Evolutionary conservation across 805 yeast species (phyloP).

Genomic region (Saccharomycopsis sp.): DNA sequence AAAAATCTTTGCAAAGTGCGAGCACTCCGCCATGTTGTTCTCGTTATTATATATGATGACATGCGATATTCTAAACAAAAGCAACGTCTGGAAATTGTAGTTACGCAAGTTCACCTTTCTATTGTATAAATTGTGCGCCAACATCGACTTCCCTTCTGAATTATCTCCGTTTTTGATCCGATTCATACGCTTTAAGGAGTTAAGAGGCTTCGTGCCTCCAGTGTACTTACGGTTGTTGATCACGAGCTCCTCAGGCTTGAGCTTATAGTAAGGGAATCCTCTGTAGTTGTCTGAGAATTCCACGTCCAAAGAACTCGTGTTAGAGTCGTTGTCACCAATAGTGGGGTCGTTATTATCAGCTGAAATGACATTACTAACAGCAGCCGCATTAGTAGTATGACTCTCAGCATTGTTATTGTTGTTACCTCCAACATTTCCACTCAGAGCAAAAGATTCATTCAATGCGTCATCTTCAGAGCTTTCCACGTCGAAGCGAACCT

Average conservation of each 20-base stretch:
- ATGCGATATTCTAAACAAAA: constrained; percentile 19
- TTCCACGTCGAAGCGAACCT: constrained; percentile 17
- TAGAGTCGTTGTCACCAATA: constrained; percentile 3
- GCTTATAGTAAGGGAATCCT: constrained; percentile 13
- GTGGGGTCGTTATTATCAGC: neutral
- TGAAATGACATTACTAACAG: neutral
- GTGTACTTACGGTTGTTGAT: constrained; percentile 13
- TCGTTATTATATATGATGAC: constrained; percentile 20
- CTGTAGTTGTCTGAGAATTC: constrained; percentile 9
- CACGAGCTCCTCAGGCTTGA: constrained; percentile 11
- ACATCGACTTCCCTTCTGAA: constrained; percentile 13
- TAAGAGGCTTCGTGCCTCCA: constrained; percentile 16
- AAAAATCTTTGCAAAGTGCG: constrained; percentile 20
- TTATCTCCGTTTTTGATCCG: constrained; percentile 16
- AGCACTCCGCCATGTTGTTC: constrained; percentile 12
- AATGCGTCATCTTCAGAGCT: neutral
- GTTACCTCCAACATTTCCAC: neutral
- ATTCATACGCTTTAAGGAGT: constrained; percentile 17
- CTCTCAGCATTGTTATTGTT: neutral
- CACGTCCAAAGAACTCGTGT: constrained; percentile 2
- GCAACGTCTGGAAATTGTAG: constrained; percentile 15
- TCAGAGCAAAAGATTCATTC: neutral
- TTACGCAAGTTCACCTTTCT: constrained; percentile 19
- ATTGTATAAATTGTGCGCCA: constrained; percentile 16
- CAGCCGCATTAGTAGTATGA: neutral